Conservation (phyloP, 1,139 yeast genomes). For the Hemisphaericaspora xylofermentans region DNA sequence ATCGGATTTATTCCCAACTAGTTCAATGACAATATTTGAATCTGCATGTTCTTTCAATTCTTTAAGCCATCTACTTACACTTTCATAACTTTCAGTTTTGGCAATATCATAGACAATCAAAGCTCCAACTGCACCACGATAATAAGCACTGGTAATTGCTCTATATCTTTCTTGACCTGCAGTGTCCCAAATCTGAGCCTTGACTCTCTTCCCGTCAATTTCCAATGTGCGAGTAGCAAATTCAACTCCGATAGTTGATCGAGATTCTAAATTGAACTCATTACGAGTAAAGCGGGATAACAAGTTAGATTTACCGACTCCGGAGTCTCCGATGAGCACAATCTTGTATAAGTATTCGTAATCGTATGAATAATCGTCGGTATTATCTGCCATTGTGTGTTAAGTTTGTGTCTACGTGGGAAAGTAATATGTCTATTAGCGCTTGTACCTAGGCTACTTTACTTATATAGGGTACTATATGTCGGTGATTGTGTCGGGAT, state of each 20-base stretch:
- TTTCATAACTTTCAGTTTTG: constrained; percentile 89
- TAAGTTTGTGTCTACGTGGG: constrained; percentile 1
- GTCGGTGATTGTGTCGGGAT: no score
- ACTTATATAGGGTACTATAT: no score
- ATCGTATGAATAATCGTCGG: constrained; percentile 83
- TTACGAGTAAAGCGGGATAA: constrained; percentile 92
- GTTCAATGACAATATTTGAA: constrained; percentile 92
- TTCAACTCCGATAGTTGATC: constrained; percentile 96
- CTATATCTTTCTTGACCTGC: constrained; percentile 99
- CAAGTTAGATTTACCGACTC: constrained; percentile 95
- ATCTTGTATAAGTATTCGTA: constrained; percentile 95
- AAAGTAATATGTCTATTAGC: not conserved
- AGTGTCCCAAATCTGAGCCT: constrained; percentile 99
- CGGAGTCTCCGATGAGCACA: constrained; percentile 95
- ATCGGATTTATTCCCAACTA: constrained; percentile 87
- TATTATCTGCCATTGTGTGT: constrained; percentile 39
- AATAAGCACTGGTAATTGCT: constrained; percentile 96
- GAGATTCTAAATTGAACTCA: constrained; percentile 91
- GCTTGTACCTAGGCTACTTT: no score
- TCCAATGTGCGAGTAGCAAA: constrained; percentile 96
- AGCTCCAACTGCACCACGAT: constrained; percentile 98
- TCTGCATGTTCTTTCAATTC: constrained; percentile 97
- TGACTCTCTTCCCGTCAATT: constrained; percentile 91
- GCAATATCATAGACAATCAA: constrained; percentile 93
- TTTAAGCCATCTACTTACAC: constrained; percentile 91